Conservation (phyloP, 2,329 filamentous ascomycete genomes). For the Sporothrix pallida region DNA sequence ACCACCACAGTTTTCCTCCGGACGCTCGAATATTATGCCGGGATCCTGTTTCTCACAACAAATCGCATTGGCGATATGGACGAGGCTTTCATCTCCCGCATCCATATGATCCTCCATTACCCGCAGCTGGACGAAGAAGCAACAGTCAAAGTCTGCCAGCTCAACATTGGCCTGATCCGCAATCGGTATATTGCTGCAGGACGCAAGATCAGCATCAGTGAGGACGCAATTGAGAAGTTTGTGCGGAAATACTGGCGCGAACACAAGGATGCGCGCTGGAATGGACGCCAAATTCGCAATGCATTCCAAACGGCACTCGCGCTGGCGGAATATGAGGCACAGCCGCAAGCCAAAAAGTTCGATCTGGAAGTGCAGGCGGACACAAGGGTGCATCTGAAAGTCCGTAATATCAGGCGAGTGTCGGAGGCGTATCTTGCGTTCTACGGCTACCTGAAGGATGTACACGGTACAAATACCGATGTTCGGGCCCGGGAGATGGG, state of each 20-base stretch:
- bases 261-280: background rate
- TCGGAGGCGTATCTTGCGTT: slow-evolving; percentile 37
- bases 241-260: background rate
- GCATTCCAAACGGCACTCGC: background rate
- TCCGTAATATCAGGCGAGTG: slow-evolving; percentile 32
- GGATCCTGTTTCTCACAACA: slow-evolving; percentile 40
- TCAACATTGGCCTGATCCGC: slow-evolving; percentile 15
- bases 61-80: slow-evolving; percentile 39
- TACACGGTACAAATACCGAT: slow-evolving; percentile 7
- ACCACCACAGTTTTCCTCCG: slow-evolving; percentile 36
- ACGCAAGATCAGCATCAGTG: slow-evolving; percentile 5
- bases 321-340: background rate
- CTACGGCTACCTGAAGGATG: background rate
- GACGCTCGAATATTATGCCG: slow-evolving; percentile 39
- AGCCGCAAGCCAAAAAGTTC: slow-evolving; percentile 5
- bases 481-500: slow-evolving; percentile 3
- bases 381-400: slow-evolving; percentile 29
- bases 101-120: slow-evolving; percentile 49
- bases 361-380: slow-evolving; percentile 16
- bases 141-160: slow-evolving; percentile 40
- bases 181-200: background rate
- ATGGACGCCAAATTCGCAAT: slow-evolving; percentile 7
- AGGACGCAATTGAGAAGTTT: background rate
- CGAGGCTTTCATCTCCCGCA: slow-evolving; percentile 46
- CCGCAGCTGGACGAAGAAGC: slow-evolving; percentile 39